phyloP scores from a whole-genome alignment of 1,284 basidiomycete genomes.

The Somion occarium region DNA sequence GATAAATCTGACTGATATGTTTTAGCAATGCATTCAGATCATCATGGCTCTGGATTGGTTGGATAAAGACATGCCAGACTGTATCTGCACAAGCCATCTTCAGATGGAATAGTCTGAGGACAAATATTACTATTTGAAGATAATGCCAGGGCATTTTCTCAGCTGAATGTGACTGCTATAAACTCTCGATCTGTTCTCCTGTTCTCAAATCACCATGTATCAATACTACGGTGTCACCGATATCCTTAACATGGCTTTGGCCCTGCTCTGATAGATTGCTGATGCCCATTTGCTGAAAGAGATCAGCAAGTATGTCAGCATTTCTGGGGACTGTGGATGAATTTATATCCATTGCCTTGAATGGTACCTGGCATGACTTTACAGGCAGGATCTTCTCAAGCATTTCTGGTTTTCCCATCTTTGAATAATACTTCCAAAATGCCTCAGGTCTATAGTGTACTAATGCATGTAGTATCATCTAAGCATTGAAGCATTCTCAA shows the following conservation, averaged over 20 bases:
- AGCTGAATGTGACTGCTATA: neutral
- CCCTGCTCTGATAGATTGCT: neutral
- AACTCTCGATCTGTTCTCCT: neutral
- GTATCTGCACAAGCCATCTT: constrained; percentile 31
- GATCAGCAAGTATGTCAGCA: constrained; percentile 1
- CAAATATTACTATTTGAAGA: constrained; percentile 21
- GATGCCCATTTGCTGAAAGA: neutral
- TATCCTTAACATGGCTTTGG: neutral
- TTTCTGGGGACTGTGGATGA: constrained; percentile 2
- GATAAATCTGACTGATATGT: constrained; percentile 19
- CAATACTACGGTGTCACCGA: neutral
- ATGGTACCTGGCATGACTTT: constrained; percentile 1
- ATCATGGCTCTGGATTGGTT: neutral
- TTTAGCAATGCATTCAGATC: constrained; percentile 9
- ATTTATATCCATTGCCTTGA: constrained; percentile 6
- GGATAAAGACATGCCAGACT: constrained; percentile 21
- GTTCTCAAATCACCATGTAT: constrained; percentile 7
- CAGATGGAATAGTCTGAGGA: constrained; percentile 27
- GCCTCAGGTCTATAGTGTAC: neutral
- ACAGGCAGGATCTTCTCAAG: neutral
- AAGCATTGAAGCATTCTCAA: neutral
- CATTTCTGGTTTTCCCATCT: neutral
- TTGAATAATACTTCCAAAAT: neutral
- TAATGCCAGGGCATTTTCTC: neutral
- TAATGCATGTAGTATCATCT: constrained; percentile 4